Percentiles rank a stretch among this genome's conserved stretches.
Conservation (phyloP, 2,329 filamentous ascomycete genomes). For the Alternaria gaisen region DNA sequence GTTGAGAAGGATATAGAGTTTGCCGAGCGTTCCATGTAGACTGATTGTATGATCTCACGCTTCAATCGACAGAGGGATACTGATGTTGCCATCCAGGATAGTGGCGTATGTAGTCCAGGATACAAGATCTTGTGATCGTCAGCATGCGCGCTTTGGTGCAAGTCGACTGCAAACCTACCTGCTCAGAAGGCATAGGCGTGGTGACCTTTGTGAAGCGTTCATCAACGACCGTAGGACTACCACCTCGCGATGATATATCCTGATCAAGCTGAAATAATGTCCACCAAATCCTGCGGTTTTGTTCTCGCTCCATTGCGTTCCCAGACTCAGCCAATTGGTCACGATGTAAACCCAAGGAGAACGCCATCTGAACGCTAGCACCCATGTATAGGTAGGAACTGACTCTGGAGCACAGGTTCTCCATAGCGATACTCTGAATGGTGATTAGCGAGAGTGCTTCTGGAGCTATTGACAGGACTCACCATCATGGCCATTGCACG, state of each 20-base stretch:
- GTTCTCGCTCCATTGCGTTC: constrained; percentile 41
- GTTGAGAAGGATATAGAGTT: constrained; percentile 47
- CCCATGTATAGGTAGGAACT: constrained; percentile 50
- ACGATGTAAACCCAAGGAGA: constrained; percentile 48
- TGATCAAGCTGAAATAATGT: constrained; percentile 48
- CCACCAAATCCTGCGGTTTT: constrained; percentile 51
- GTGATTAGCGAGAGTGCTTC: constrained; percentile 11
- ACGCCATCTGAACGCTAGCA: constrained; percentile 49
- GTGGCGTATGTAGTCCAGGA: constrained; percentile 47
- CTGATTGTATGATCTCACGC: constrained; percentile 45
- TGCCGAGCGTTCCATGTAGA: constrained; percentile 45
- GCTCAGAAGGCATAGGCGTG: constrained; percentile 45
- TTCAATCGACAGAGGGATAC: constrained; percentile 45
- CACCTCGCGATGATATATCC: constrained; percentile 48
- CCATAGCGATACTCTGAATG: constrained; percentile 44
- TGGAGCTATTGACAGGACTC: neutral
- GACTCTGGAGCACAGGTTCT: constrained; percentile 47
- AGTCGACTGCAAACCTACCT: constrained; percentile 26
- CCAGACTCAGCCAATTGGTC: constrained; percentile 43
- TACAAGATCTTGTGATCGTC: constrained; percentile 36
- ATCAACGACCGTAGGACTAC: constrained; percentile 47
- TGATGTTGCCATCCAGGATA: constrained; percentile 43
- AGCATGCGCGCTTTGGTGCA: constrained; percentile 1
- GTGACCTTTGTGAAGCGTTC: constrained; percentile 44
- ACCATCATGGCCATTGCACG: constrained; percentile 48